phyloP scores from a whole-genome alignment of 2,329 filamentous ascomycete species.

The Zarea fungicola region DNA sequence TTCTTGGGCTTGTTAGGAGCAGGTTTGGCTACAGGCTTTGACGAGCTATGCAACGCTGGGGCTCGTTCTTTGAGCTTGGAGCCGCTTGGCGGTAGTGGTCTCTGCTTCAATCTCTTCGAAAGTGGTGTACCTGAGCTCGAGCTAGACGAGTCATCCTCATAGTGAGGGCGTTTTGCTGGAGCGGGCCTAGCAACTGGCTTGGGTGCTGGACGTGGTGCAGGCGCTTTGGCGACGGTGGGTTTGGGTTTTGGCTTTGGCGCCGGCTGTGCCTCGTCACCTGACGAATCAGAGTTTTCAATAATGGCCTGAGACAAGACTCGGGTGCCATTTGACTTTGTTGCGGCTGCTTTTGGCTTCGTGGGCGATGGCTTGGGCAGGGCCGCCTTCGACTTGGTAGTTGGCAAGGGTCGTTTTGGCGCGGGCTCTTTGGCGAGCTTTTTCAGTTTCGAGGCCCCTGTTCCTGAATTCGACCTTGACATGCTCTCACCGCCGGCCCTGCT shows the following conservation, averaged over 20 bases:
- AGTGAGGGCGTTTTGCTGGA: conserved; percentile 46
- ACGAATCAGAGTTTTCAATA: conserved; percentile 51
- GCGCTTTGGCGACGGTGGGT: conserved; percentile 4
- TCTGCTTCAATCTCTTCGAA: conserved; percentile 52
- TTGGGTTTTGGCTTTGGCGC: conserved; percentile 22
- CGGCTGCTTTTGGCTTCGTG: conserved; percentile 35
- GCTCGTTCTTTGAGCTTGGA: conserved; percentile 25
- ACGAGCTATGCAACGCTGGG: neutral
- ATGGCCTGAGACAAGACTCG: conserved; percentile 51
- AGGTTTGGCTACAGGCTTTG: neutral
- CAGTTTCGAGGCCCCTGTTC: conserved; percentile 44
- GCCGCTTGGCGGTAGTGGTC: conserved; percentile 31
- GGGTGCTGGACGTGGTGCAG: conserved; percentile 16
- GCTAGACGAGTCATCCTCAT: conserved; percentile 51
- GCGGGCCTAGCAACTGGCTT: conserved; percentile 26
- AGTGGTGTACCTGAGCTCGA: conserved; percentile 56
- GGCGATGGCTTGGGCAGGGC: conserved; percentile 34
- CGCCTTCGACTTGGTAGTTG: conserved; percentile 30
- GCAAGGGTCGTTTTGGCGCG: conserved; percentile 51
- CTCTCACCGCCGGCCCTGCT: conserved; percentile 32
- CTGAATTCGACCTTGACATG: conserved; percentile 47
- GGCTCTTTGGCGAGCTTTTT: conserved; percentile 54
- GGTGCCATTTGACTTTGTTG: conserved; percentile 33
- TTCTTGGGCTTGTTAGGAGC: conserved; percentile 38
- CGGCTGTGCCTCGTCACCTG: conserved; percentile 42